Base-by-base conservation (phyloP, 2,329 filamentous ascomycete genomes). In the Leptodontidium sp. region DNA sequence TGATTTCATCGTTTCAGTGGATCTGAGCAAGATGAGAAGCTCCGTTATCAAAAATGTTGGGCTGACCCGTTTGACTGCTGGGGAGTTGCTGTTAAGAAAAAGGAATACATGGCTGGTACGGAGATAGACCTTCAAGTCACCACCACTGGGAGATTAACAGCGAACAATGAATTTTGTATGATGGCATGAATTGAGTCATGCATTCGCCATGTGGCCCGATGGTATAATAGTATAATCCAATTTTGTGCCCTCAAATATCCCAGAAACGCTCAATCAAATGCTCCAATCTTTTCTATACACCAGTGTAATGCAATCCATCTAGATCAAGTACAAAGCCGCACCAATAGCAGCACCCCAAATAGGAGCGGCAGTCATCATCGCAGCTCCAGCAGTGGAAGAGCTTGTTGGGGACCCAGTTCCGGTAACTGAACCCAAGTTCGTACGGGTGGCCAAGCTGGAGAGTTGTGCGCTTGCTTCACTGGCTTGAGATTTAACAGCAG, bases 281-380 rank as follows among this genome's bases (percentile, higher is more conserved):
- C 55, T 43, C 55, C 55, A 21, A 58, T 58, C 7, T 14, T 21
- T 15, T 17, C 32, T 15, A 38, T 40, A 58, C 35, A 40, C 35
- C 55, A 58, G n/a, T 58, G 14, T 29, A 40, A 35, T 55, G 26
- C n/a, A 40, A 7, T 58, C 17, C 55, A 43, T 38, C 45, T 68
- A 70, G 58, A 68, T 64, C 62, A 70, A 26, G 29, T 68, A 70
- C 43, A 68, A 59, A 29, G 70, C 70, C 40, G 68, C 70, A 49
- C 70, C 70, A 43, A 70, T 65, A 45, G 67, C 67, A 35, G 66
- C 70, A 32, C 63, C 68, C 58, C 52, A 68, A 0, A 72, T 35
- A 12, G 70, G 70, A 59, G 70, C 68, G 21, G 65, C 55, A 52
- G 70, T 71, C 47, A 66, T 66, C 47, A 68, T 65, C 2, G 68